Base-by-base conservation (phyloP, 257 asterid genomes). In the Scutellaria minor region DNA sequence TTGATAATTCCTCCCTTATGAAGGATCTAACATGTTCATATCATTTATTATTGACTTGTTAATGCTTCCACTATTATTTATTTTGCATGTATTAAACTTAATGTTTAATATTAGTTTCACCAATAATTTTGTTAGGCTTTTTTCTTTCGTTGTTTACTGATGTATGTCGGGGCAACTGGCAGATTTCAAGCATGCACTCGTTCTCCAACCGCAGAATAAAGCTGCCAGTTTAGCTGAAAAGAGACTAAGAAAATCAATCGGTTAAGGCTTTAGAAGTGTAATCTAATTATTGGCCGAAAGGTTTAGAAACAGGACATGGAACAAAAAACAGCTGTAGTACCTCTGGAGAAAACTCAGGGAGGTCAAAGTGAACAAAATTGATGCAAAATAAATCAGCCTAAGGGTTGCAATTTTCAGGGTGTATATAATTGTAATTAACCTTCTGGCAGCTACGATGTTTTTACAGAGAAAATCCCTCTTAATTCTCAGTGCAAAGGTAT, bases 181-280 rank as follows among this genome's bases (percentile, higher is more conserved):
- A 95, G 99, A 95, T 85, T 89, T 95, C 89, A 91, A 83, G 90
- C 88, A 92, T 61, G 98, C 98, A 22, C 95, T 85, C 12, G 92
- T 95, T 68, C 89, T 95, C 59, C 98, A 95, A 79, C 99, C 99
- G 15, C 97, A 91, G 81, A 95, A 92, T 57, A 95, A 88, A 86
- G 86, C 64, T 44, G 99, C 98, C 2, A 66, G 72, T 82, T 53
- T 69, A 61, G 91, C 95, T 6, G 97, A 88, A 65, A 89, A 85
- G 86, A 90, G 99, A 54, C 96, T 92, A 9, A 80, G 91, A 70
- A 92, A 88, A 81, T 74, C 86, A 71, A 54, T 75, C 6, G 75
- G 80, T 68, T 87, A 85, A 86, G 72, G 46, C 50, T 55, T 63
- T 40, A 18, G 64, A 39, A 20, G 66, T 55, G 37, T 50, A 24